These are phyloP conservation scores for Novymonas esmeraldas DNA, from an alignment of 208 protist genomes.

Conservation along the genomic window DNA sequence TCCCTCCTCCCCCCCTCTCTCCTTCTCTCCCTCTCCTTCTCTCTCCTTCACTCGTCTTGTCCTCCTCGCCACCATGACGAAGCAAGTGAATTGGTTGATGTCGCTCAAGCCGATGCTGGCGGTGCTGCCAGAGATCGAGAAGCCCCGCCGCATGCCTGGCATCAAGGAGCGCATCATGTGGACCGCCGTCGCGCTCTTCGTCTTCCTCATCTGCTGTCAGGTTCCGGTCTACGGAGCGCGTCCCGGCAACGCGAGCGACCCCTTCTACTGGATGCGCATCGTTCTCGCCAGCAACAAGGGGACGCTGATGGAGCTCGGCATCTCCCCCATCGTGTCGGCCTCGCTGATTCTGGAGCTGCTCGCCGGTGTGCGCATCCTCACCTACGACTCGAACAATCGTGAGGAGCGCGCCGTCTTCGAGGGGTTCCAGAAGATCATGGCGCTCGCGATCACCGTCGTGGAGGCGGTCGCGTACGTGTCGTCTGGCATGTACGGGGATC, in stretches of 20 bases:
- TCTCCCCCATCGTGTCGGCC: slow-evolving; percentile 97
- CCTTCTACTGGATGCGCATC: slow-evolving; percentile 99
- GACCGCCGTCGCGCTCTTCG: slow-evolving; percentile 98
- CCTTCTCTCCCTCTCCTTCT: not conserved
- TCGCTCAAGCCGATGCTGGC: slow-evolving; percentile 94
- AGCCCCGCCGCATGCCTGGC: slow-evolving; percentile 84
- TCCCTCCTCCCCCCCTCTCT: not conserved
- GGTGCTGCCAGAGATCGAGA: slow-evolving; percentile 96
- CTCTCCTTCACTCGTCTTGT: not conserved
- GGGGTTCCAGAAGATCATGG: slow-evolving; percentile 98
- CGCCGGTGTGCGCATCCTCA: slow-evolving; percentile 95
- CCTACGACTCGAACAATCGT: slow-evolving; percentile 95
- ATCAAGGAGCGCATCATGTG: slow-evolving; percentile 98
- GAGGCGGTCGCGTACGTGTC: slow-evolving; percentile 98
- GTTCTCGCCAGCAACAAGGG: slow-evolving; percentile 99
- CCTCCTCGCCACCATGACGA: slow-evolving; percentile 19
- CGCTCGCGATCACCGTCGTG: slow-evolving; percentile 97
- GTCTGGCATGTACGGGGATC: slow-evolving; percentile 99
- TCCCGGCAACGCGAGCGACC: slow-evolving; percentile 95
- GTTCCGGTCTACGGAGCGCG: slow-evolving; percentile 99
- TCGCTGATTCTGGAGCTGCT: slow-evolving; percentile 99
- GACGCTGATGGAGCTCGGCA: slow-evolving; percentile 99
- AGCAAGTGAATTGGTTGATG: slow-evolving; percentile 71
- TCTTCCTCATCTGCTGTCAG: slow-evolving; percentile 99
- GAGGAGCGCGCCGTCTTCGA: slow-evolving; percentile 97